phyloP scores from a whole-genome alignment of 2,329 filamentous ascomycete species.

The Fusarium sp. region DNA sequence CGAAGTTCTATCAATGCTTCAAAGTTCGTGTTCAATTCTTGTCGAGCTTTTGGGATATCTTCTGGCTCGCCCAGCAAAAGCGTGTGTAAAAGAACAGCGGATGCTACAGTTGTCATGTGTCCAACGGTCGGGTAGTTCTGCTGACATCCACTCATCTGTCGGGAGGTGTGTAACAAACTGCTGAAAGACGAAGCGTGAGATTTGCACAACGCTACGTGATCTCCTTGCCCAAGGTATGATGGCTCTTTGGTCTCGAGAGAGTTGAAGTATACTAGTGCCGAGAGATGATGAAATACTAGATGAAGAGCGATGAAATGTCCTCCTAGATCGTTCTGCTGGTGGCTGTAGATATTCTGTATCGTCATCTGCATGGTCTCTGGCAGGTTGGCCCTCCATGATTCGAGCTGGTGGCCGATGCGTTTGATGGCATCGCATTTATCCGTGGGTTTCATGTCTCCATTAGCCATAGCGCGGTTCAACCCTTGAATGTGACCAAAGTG shows the following conservation, averaged over 20 bases:
- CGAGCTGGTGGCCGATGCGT: not conserved
- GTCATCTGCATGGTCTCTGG: not conserved
- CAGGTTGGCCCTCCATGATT: not conserved
- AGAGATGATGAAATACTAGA: not conserved
- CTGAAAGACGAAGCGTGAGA: slow-evolving; percentile 2
- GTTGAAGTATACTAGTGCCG: slow-evolving; percentile 2
- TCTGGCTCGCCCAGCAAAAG: not conserved
- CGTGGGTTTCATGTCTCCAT: not conserved
- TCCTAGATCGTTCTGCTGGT: not conserved
- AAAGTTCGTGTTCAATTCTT: slow-evolving; percentile 7
- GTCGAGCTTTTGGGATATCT: not conserved
- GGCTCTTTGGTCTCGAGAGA: not conserved
- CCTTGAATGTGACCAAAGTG: slow-evolving; percentile 3
- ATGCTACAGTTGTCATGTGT: slow-evolving; percentile 6
- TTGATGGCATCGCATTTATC: not conserved
- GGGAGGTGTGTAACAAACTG: not conserved
- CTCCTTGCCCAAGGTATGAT: not conserved
- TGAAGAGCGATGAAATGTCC: not conserved
- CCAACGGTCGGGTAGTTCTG: slow-evolving; percentile 1
- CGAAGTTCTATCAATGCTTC: not conserved
- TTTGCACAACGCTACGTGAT: not conserved
- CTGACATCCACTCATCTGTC: not conserved
- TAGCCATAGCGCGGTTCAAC: not conserved
- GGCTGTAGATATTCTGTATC: not conserved
- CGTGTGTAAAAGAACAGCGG: slow-evolving; percentile 1